Evolutionary conservation across 352 stramenopile genomes (phyloP).

Genomic region (Peronosclerospora sorghi): DNA sequence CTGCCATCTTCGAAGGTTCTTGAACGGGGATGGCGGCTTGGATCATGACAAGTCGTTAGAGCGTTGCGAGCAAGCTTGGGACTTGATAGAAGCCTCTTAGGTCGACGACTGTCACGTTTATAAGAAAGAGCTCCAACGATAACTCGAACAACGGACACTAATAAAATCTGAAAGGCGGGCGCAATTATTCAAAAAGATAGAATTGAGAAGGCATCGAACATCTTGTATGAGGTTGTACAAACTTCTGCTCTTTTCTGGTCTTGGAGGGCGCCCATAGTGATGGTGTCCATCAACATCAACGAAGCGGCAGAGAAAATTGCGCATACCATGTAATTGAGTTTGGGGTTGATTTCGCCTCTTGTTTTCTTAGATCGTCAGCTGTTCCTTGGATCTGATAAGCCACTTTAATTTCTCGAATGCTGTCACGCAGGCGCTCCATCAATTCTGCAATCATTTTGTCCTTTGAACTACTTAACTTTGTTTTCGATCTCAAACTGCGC

Average conservation of each 20-base stretch:
- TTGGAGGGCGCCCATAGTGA: slow-evolving; percentile 17
- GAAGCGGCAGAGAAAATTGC: slow-evolving; percentile 6
- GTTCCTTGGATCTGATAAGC: slow-evolving; percentile 37
- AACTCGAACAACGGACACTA: slow-evolving; percentile 46
- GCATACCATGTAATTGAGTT: slow-evolving; percentile 21
- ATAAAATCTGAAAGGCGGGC: slow-evolving; percentile 43
- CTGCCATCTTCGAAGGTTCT: too few relatives aligned
- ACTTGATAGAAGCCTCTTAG: slow-evolving; percentile 20
- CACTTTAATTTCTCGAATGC: slow-evolving; percentile 45
- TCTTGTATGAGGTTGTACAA: not conserved
- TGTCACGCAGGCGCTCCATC: slow-evolving; percentile 33
- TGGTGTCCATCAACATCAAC: slow-evolving; percentile 3
- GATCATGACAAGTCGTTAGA: too few relatives aligned
- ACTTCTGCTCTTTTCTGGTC: slow-evolving; percentile 13
- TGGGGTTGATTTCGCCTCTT: slow-evolving; percentile 10
- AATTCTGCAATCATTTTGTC: slow-evolving; percentile 26
- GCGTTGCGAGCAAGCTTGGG: slow-evolving; percentile 32
- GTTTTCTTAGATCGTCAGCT: slow-evolving; percentile 12
- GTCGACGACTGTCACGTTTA: slow-evolving; percentile 54
- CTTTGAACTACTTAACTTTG: slow-evolving; percentile 30
- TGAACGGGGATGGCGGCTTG: too few relatives aligned
- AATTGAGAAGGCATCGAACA: slow-evolving; percentile 15
- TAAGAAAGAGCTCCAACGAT: slow-evolving; percentile 43
- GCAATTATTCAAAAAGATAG: slow-evolving; percentile 45
- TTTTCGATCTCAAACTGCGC: slow-evolving; percentile 27